Percentiles rank a stretch among this genome's conserved stretches.
These are phyloP conservation scores for Fusarium staphyleae DNA, from an alignment of 2,329 filamentous ascomycete species.

Conservation along the genomic window DNA sequence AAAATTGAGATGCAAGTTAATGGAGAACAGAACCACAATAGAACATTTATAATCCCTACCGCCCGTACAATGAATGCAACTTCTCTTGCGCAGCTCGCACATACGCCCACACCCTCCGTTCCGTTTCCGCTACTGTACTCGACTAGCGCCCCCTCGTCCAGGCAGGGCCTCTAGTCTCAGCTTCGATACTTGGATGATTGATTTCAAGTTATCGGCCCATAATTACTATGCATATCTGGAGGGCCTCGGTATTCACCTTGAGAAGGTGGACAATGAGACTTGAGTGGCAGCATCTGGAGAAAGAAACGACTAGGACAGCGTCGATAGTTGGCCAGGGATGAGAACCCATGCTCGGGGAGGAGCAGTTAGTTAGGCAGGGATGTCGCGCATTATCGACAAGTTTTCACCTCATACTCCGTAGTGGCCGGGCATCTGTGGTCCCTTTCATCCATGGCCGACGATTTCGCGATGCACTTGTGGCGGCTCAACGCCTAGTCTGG, in stretches of 20 bases:
- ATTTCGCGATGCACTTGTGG: conserved; percentile 20
- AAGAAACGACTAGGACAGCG: background rate
- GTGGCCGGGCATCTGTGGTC: conserved; percentile 31
- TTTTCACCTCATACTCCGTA: conserved; percentile 15
- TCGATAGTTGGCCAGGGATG: conserved; percentile 4
- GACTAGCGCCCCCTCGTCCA: conserved; percentile 38
- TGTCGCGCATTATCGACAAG: conserved; percentile 26
- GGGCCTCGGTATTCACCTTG: background rate
- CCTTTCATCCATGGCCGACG: conserved; percentile 26
- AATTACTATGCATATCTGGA: too few relatives aligned
- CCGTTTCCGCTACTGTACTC: conserved; percentile 15
- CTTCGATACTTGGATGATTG: background rate
- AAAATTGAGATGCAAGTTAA: too few relatives aligned
- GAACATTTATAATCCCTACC: too few relatives aligned
- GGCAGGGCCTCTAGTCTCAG: conserved; percentile 2
- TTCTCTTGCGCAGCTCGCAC: conserved; percentile 1
- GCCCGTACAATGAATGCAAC: conserved; percentile 2
- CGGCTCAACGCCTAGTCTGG: conserved; percentile 28
- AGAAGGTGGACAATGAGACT: background rate
- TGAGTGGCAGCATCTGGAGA: background rate
- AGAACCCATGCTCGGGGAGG: conserved; percentile 17
- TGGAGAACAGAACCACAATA: too few relatives aligned
- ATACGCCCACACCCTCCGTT: conserved; percentile 16
- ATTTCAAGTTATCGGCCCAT: background rate
- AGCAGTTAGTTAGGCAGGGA: conserved; percentile 22